Conservation (phyloP, 2,329 filamentous ascomycete genomes). For the Cercospora sojina region DNA sequence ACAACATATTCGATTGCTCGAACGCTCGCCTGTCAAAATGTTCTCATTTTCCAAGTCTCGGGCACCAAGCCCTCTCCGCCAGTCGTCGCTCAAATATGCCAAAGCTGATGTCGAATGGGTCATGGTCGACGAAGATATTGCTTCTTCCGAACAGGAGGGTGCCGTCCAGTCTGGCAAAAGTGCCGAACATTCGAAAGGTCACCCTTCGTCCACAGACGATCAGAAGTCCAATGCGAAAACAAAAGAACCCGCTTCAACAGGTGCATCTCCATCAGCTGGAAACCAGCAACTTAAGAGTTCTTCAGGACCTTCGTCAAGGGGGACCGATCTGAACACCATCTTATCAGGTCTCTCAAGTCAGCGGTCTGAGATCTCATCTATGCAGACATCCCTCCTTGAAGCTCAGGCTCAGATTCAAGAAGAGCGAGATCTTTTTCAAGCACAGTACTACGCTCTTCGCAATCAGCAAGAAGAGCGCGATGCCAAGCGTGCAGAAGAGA, state of each 20-base stretch:
- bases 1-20: not conserved
- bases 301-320: not conserved
- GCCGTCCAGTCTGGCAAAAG: not conserved
- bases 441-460: constrained; percentile 7
- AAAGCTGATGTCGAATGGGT: not conserved
- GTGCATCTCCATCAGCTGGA: not conserved
- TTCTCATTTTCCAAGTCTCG: not conserved
- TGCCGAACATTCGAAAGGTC: not conserved
- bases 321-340: not conserved
- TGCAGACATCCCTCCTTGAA: not conserved
- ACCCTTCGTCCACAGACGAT: not conserved
- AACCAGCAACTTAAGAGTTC: not conserved
- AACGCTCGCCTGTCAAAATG: not conserved
- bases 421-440: constrained; percentile 6
- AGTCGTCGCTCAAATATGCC: not conserved
- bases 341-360: not conserved
- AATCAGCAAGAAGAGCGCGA: constrained; percentile 10
- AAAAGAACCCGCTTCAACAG: not conserved
- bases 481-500: not conserved
- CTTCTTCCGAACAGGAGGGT: not conserved
- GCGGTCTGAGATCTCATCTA: not conserved
- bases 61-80: not conserved
- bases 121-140: not conserved
- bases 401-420: constrained; percentile 8
- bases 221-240: not conserved